A percentile compares a stretch with the other conserved stretches of the same genome.
These are phyloP conservation scores for Curvularia hawaiiensis DNA, from an alignment of 2,329 filamentous ascomycete species.

Conservation along the genomic window DNA sequence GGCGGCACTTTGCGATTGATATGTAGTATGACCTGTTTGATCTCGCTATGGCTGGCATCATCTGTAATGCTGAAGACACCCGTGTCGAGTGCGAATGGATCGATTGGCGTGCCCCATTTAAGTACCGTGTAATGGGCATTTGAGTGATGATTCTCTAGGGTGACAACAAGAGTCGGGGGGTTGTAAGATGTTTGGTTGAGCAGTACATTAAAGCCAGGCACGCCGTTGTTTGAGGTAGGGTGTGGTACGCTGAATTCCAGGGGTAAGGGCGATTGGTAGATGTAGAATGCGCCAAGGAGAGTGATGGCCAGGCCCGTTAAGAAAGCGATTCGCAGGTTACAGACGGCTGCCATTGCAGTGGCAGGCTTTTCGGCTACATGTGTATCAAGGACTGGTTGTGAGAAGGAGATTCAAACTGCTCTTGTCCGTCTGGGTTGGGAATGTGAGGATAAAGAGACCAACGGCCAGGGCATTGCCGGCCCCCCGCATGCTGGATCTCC, in stretches of 20 bases:
- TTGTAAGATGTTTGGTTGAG: conserved; percentile 36
- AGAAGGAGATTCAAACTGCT: neutral
- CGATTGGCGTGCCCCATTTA: conserved; percentile 50
- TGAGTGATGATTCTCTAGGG: conserved; percentile 44
- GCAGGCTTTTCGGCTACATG: neutral
- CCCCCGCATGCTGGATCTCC: neutral
- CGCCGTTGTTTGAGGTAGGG: conserved; percentile 9
- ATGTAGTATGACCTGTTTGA: conserved; percentile 40
- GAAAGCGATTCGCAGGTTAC: conserved; percentile 35
- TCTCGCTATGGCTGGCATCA: conserved; percentile 30
- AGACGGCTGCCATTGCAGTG: conserved; percentile 26
- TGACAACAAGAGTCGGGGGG: conserved; percentile 44
- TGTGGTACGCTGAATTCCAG: conserved; percentile 33
- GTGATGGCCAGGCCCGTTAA: conserved; percentile 34
- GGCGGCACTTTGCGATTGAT: conserved; percentile 48
- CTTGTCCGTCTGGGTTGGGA: neutral
- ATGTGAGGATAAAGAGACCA: neutral
- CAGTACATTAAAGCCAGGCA: conserved; percentile 38
- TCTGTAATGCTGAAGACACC: conserved; percentile 46
- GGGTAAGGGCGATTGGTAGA: conserved; percentile 29
- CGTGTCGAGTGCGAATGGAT: conserved; percentile 44
- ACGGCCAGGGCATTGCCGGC: neutral
- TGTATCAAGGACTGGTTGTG: neutral
- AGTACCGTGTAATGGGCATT: conserved; percentile 44
- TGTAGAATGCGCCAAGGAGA: conserved; percentile 37